Base-by-base conservation (phyloP, 495 filamentous ascomycete species). In the Bathelium albidoporum region DNA sequence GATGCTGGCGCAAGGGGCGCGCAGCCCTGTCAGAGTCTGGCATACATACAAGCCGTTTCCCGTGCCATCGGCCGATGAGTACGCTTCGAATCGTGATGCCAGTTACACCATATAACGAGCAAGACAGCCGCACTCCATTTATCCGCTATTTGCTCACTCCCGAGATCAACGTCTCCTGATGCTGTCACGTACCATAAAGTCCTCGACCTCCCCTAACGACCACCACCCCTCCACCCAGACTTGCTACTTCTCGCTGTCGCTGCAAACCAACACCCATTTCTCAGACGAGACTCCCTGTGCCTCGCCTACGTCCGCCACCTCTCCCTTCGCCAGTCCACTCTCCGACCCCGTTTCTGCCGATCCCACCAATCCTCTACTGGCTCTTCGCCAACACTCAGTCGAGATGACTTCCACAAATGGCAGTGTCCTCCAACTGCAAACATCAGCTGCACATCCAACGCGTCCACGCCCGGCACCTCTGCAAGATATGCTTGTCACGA, bases 401-500 rank as follows among this genome's bases (percentile, higher is more conserved):
- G 36, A 43, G 4, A 60, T 55, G 32, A 32, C 59, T 31, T 49
- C 63, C 53, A 44, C 41, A 24, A 14, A n/a, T 43, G 20, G 49
- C 10, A 65, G 61, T 22, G 11, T 65, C 20, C 63, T 69, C 34
- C 65, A 66, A 41, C 60, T 60, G 5, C 64, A 66, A 28, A 69
- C 64, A 5, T 55, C 67, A 12, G 61, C 65, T 1, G 64, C 67
- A 2, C 65, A 66, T 58, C 14, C 59, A n/a, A 58, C 32, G 49
- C 53, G 67, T 61, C 67, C 67, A 32, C 59, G 59, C 28, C 67
- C 67, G 20, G 5, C 4, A n/a, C 67, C 67, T 10, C 26, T 69
- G 2, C 67, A 69, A 59, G 64, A 67, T 32, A 65, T 69, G 12
- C 62, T 69, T 14, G 64, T 69, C 53, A 69, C 67, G 2, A 64